Base-by-base conservation (phyloP, 2,329 filamentous ascomycete genomes). In the Phoma sp. region DNA sequence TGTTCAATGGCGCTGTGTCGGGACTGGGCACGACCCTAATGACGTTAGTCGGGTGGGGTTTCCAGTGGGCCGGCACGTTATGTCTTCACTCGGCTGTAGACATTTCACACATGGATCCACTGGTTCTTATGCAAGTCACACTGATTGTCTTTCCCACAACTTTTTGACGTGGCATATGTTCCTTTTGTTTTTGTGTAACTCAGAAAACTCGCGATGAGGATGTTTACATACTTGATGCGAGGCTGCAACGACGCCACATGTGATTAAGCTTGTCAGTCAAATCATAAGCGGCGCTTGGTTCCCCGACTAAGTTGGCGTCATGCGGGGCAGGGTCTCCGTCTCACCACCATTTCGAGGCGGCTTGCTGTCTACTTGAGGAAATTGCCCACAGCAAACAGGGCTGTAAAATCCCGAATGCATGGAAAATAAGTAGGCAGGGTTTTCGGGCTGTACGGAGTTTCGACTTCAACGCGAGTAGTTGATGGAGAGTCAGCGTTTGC, bases 301-400 rank as follows among this genome's bases (percentile, higher is more conserved):
- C 2, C 25, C 25, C 29, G 15, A 36, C 38, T 32, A 36, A 18
- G 9, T 43, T 39, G 43, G 30, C 26, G 38, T 33, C 12, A 36
- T 43, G 50, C 43, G 43, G 50, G 50, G 50, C 18, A 47, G 26
- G 17, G 17, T 53, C 17, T 40, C 36, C 34, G 42, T 29, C n/a
- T 25, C 30, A 12, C 12, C 34, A 46, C 34, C 42, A 34, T 1
- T 46, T 33, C n/a, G 21, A 52, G 42, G 34, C 33, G 21, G 7
- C 28, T 34, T 28, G 46, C 26, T 46, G 21, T 29, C 42, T 15
- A 29, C 21, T 52, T 45, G 11, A 46, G 34, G 42, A 26, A 18
- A 12, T 14, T 14, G 7, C 14, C 7, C 25, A 11, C n/a, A 17
- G 21, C 25, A 7, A 34, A 4, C 4, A 33, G 20, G 26, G 12